Conservation (phyloP, 768 basidiomycete genomes). For the Lactarius quietus region DNA sequence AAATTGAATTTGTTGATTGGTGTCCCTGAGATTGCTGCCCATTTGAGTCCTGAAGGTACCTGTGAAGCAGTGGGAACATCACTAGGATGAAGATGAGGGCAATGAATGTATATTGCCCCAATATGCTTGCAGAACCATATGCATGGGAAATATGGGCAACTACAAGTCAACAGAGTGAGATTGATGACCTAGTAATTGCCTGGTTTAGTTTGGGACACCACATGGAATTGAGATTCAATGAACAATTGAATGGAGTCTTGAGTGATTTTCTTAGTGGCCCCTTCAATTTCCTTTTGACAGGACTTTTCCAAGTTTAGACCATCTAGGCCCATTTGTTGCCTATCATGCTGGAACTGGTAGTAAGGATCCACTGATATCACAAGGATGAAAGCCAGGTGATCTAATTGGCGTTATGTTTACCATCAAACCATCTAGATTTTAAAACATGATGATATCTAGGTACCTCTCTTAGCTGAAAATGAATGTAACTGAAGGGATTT, state of each 20-base stretch:
- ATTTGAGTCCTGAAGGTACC: background rate
- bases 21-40: no score
- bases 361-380: background rate
- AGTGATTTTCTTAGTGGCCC: background rate
- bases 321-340: no score
- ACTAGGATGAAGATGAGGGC: background rate
- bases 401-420: background rate
- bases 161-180: background rate
- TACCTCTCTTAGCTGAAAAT: background rate
- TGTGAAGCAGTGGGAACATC: no score
- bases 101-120: background rate
- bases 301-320: no score
- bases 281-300: background rate
- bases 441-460: background rate
- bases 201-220: no score
- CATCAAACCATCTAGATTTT: background rate
- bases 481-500: no score
- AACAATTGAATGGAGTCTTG: background rate
- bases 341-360: no score
- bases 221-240: no score
- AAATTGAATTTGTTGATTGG: no score
- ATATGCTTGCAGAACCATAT: slow-evolving; percentile 6
- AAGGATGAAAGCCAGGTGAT: background rate
- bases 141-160: background rate
- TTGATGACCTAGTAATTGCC: background rate